Percentiles rank a stretch among this genome's conserved stretches.
These are phyloP conservation scores for Kazachstania kunashirensis DNA, from an alignment of 805 yeast genomes.

Conservation along the genomic window DNA sequence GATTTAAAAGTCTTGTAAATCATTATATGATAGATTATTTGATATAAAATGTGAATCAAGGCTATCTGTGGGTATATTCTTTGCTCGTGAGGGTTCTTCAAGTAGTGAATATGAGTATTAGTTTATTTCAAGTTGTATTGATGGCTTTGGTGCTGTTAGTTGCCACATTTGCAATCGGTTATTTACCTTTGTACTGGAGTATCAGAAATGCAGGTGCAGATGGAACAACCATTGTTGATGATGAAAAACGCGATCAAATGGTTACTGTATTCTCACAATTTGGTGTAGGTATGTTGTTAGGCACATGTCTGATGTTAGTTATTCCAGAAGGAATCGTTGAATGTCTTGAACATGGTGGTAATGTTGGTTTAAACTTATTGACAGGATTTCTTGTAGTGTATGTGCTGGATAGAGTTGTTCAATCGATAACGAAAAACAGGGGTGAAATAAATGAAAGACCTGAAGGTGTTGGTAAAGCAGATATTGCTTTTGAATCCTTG, in stretches of 20 bases:
- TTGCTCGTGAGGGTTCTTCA: no score
- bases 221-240: background rate
- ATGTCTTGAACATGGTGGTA: constrained; percentile 26
- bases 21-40: no score
- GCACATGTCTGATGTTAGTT: constrained; percentile 44
- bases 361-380: constrained; percentile 39
- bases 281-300: constrained; percentile 47
- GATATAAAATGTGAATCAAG: no score
- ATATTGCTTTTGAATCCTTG: constrained; percentile 7
- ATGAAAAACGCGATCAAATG: constrained; percentile 5
- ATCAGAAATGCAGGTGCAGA: background rate
- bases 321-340: constrained; percentile 50
- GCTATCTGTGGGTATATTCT: no score
- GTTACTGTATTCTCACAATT: constrained; percentile 36
- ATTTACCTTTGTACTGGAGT: constrained; percentile 20
- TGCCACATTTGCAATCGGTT: constrained; percentile 25
- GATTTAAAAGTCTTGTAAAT: no score
- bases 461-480: background rate
- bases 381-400: constrained; percentile 43
- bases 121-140: constrained; percentile 3
- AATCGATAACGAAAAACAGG: constrained; percentile 7
- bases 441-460: background rate
- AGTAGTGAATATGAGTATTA: background rate
- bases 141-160: constrained; percentile 8
- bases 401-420: constrained; percentile 34